These are phyloP conservation scores for Salvia sclarea DNA, from an alignment of 305 asterid genomes.

Conservation along the genomic window DNA sequence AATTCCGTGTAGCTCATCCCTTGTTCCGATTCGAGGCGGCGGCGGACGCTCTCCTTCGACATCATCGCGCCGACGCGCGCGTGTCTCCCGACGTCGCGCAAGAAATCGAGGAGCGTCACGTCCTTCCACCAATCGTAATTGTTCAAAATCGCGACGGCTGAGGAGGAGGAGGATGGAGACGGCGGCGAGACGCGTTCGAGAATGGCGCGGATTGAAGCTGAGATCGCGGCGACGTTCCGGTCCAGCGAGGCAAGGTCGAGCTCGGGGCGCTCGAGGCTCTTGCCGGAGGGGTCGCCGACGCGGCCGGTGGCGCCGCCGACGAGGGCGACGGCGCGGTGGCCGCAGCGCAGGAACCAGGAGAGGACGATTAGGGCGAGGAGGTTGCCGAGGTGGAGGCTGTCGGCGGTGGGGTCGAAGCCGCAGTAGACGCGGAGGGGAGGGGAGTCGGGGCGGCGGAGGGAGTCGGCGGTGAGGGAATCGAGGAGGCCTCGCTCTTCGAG, in stretches of 20 bases:
- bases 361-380: conserved; percentile 79
- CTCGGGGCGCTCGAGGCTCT: conserved; percentile 75
- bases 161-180: conserved; percentile 25
- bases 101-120: conserved; percentile 65
- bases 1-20: conserved; percentile 94
- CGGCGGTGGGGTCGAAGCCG: conserved; percentile 95
- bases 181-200: conserved; percentile 40
- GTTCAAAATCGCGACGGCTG: conserved; percentile 51
- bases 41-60: conserved; percentile 83
- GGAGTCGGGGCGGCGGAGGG: conserved; percentile 47
- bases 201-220: conserved; percentile 46
- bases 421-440: conserved; percentile 70
- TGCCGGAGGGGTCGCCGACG: conserved; percentile 95
- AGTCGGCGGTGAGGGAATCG: conserved; percentile 68
- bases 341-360: conserved; percentile 89
- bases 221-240: conserved; percentile 52
- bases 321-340: conserved; percentile 71
- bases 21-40: conserved; percentile 72
- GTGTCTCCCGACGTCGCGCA: conserved; percentile 66
- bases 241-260: conserved; percentile 56
- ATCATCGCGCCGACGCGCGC: conserved; percentile 85
- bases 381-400: conserved; percentile 88
- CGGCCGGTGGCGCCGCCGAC: conserved; percentile 97
- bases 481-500: conserved; percentile 77
- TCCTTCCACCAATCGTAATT: conserved; percentile 96